Base-by-base conservation (phyloP, 257 asterid genomes). In the Solanum tarapatanum region DNA sequence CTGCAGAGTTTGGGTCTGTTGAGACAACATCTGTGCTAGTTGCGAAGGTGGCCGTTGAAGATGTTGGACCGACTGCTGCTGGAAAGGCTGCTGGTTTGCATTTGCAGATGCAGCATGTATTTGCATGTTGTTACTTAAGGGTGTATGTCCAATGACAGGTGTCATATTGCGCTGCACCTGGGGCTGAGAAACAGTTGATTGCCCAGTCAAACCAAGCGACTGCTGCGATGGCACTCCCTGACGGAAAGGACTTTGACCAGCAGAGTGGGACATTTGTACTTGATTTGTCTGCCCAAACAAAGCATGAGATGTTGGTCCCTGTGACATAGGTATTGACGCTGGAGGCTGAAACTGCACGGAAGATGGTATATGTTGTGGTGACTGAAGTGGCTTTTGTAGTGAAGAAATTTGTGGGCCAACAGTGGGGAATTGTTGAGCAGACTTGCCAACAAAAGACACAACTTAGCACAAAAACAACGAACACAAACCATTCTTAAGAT, bases 11-110 rank as follows among this genome's bases (percentile, higher is more conserved):
- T 95, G 98, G 83, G 94, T 96, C 91, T 96, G 99, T 88, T 96
- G 98, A 33, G 98, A 93, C 89, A 96, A 91, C 98, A 94, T 91
- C 90, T 95, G 99, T 76, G 98, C 99, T 93, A 96, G 90, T 85
- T 90, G 97, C 62, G 98, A 96, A 74, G 96, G 96, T 41, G 98
- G 90, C 84, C 88, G 98, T 88, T 72, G 86, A 33, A 72, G 90
- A 88, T 90, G 90, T 86, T 90, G 97, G 88, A 86, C 87, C 30
- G 28, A 51, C 89, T 92, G 97, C 87, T 91, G 94, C 33, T 62
- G 51, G 11, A 45, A 43, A 73, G 69, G 80, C 86, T 91, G 94
- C 88, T 93, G 95, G 87, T 92, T 92, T 51, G 91, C 90, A 33
- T 72, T 51, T 21, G 87, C 83, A 64, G 87, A 86, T 14, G 62